A percentile compares a stretch with the other conserved stretches of the same genome.
These are phyloP conservation scores for Elaeis oleifera DNA, from an alignment of 202 grass and related monocot genomes.

Conservation along the genomic window DNA sequence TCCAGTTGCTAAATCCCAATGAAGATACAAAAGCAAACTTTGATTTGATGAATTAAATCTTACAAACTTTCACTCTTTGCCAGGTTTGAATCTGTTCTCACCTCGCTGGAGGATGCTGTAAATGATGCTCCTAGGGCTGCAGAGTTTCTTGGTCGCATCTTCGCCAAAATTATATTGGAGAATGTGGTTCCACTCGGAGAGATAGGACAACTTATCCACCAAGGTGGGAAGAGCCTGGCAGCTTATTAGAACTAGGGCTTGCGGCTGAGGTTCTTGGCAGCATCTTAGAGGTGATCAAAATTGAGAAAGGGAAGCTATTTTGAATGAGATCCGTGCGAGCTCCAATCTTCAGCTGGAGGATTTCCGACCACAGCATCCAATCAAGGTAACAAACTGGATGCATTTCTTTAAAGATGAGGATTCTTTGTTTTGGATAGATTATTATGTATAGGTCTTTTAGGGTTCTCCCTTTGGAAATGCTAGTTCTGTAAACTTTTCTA, in stretches of 20 bases:
- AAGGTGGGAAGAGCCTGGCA: slow-evolving; percentile 76
- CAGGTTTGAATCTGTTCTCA: slow-evolving; percentile 58
- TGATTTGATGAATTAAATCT: too few species aligned
- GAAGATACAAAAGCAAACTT: too few species aligned
- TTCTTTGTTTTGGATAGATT: slow-evolving; percentile 35
- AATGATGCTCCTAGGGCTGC: slow-evolving; percentile 86
- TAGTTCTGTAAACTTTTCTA: too few species aligned
- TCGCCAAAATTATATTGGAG: slow-evolving; percentile 66
- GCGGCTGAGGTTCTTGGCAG: slow-evolving; percentile 69
- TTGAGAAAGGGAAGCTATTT: slow-evolving; percentile 56
- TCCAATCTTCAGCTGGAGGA: slow-evolving; percentile 67
- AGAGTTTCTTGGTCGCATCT: slow-evolving; percentile 76
- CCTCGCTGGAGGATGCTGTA: slow-evolving; percentile 76
- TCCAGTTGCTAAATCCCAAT: too few species aligned
- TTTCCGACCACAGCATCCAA: slow-evolving; percentile 56
- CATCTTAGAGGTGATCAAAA: slow-evolving; percentile 51
- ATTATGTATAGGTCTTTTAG: slow-evolving; percentile 6
- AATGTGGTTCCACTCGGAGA: slow-evolving; percentile 51
- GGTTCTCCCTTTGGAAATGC: not conserved
- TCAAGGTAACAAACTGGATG: slow-evolving; percentile 53
- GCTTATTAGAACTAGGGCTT: slow-evolving; percentile 45
- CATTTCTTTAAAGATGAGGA: slow-evolving; percentile 41
- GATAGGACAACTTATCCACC: slow-evolving; percentile 54
- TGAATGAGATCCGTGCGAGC: slow-evolving; percentile 46
- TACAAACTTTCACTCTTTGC: not conserved